Conservation (phyloP, 306 rosid species). For the Fragaria ananassa region DNA sequence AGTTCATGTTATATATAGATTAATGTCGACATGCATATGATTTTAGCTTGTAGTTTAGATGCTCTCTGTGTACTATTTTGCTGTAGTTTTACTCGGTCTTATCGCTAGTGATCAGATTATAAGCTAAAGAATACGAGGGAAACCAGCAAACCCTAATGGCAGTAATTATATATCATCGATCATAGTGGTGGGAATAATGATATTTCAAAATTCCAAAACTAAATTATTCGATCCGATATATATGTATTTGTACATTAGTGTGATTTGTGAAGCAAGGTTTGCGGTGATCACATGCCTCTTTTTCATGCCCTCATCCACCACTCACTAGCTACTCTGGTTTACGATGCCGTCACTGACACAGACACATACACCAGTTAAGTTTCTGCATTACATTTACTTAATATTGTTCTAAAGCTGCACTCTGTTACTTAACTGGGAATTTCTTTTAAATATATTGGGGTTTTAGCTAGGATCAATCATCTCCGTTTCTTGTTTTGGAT, state of each 20-base stretch:
- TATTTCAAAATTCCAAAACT: background rate
- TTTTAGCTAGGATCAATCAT: background rate
- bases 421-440: background rate
- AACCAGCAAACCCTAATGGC: conserved; percentile 1
- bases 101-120: background rate
- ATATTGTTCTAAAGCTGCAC: conserved; percentile 7
- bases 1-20: conserved; percentile 20
- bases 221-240: conserved; percentile 26
- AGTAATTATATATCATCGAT: background rate
- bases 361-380: background rate
- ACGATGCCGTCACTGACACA: conserved; percentile 29
- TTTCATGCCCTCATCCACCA: conserved; percentile 31
- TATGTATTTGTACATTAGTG: conserved; percentile 14
- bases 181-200: conserved; percentile 10
- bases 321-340: conserved; percentile 17
- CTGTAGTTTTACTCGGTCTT: conserved; percentile 1
- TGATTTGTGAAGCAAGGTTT: conserved; percentile 42
- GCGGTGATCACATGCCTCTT: conserved; percentile 61
- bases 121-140: background rate
- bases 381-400: background rate
- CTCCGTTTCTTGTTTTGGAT: background rate
- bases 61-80: background rate
- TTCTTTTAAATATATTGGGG: background rate
- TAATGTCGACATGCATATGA: background rate
- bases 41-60: background rate